These are phyloP conservation scores for Epichloe gansuensis DNA, from an alignment of 2,329 filamentous ascomycete genomes.

Conservation along the genomic window DNA sequence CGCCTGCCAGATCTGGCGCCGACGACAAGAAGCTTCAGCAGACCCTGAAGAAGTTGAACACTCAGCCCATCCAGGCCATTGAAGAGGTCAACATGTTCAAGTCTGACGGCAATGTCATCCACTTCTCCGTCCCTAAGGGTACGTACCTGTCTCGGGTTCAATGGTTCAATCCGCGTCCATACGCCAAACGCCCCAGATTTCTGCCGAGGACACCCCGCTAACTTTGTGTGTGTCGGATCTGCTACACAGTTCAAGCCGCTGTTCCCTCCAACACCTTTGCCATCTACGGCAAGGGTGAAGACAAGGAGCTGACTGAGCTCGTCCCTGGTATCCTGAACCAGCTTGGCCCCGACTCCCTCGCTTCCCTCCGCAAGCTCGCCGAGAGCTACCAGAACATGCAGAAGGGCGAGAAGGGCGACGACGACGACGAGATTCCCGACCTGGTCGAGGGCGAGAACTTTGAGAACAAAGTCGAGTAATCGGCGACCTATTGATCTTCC, in stretches of 20 bases:
- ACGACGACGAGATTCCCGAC: slow-evolving; percentile 95
- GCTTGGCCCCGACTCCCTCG: slow-evolving; percentile 94
- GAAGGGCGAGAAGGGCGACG: slow-evolving; percentile 75
- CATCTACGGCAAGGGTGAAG: slow-evolving; percentile 97
- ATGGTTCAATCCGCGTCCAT: not conserved
- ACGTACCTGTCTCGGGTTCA: slow-evolving; percentile 24
- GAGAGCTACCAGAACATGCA: slow-evolving; percentile 99
- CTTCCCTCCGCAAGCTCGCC: slow-evolving; percentile 93
- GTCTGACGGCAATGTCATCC: slow-evolving; percentile 98
- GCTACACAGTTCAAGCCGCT: slow-evolving; percentile 71
- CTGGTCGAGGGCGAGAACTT: slow-evolving; percentile 97
- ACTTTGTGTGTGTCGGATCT: not conserved
- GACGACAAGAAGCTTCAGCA: slow-evolving; percentile 99
- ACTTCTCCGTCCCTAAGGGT: slow-evolving; percentile 98
- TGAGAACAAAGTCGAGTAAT: slow-evolving; percentile 92
- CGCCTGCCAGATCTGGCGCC: slow-evolving; percentile 79
- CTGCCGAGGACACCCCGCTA: not conserved
- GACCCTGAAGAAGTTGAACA: slow-evolving; percentile 97
- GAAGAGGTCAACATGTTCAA: slow-evolving; percentile 99
- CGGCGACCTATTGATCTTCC: not conserved
- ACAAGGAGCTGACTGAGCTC: slow-evolving; percentile 99
- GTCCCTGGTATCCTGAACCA: slow-evolving; percentile 99
- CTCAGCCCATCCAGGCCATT: slow-evolving; percentile 97
- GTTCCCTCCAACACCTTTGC: slow-evolving; percentile 98
- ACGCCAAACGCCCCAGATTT: not conserved